Percentiles rank a stretch among this genome's conserved stretches.
Conservation (phyloP, 495 filamentous ascomycete species). For the Aspergillus taichungensis region DNA sequence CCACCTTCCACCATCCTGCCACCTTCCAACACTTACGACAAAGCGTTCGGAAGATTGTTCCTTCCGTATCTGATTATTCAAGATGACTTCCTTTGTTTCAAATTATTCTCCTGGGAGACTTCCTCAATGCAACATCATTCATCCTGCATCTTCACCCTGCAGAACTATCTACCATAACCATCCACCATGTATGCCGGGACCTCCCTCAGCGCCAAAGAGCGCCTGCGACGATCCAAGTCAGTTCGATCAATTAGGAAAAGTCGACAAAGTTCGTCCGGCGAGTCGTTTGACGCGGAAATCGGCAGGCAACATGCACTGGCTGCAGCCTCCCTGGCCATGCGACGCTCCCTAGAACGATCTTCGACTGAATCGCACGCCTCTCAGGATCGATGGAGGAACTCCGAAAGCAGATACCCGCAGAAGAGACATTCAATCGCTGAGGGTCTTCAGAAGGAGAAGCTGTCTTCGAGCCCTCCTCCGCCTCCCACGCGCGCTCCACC, state of each 20-base stretch:
- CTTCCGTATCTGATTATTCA: background rate
- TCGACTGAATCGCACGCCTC: constrained; percentile 22
- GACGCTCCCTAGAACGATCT: constrained; percentile 42
- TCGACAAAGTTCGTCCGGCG: constrained; percentile 16
- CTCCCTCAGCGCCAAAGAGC: constrained; percentile 27
- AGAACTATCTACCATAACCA: constrained; percentile 6
- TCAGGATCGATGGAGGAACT: constrained; percentile 25
- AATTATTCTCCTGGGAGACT: too few species aligned
- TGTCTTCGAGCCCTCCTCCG: too few species aligned
- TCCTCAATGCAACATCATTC: too few species aligned
- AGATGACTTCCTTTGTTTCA: too few species aligned
- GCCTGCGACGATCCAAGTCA: constrained; percentile 54
- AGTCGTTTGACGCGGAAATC: constrained; percentile 44
- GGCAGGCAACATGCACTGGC: constrained; percentile 54
- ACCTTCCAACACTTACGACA: too few species aligned
- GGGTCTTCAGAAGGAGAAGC: background rate
- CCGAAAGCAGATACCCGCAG: constrained; percentile 27
- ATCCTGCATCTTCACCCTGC: background rate
- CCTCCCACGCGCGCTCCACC: too few species aligned
- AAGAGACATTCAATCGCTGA: constrained; percentile 12
- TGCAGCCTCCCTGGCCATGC: constrained; percentile 60
- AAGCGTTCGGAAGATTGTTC: background rate
- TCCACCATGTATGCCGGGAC: constrained; percentile 18
- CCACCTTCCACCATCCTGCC: too few species aligned
- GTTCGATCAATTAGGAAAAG: constrained; percentile 46